A percentile compares a stretch with the other conserved stretches of the same genome.
Conservation (phyloP, 2,329 filamentous ascomycete species). For the Westerdykella aurantiaca region DNA sequence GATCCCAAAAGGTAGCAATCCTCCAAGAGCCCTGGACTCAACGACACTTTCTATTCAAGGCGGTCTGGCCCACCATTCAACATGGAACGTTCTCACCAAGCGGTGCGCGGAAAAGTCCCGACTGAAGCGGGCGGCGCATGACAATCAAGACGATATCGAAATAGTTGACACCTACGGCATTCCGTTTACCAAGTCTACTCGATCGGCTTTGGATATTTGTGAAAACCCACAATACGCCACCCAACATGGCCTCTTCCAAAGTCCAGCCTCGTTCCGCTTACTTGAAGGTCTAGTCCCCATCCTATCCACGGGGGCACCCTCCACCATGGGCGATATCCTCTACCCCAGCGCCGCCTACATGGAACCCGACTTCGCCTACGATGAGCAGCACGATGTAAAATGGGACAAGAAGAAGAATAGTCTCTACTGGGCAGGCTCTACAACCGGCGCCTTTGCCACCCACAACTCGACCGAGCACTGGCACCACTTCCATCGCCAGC, state of each 20-base stretch:
- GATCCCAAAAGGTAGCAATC: neutral
- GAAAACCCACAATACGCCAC: constrained; percentile 32
- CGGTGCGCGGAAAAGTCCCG: neutral
- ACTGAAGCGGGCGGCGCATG: neutral
- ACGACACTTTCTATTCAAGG: too few relatives aligned
- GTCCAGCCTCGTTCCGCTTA: constrained; percentile 41
- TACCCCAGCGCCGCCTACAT: constrained; percentile 49
- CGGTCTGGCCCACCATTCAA: too few relatives aligned
- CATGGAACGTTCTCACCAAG: too few relatives aligned
- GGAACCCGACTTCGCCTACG: constrained; percentile 42
- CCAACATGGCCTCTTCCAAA: constrained; percentile 44
- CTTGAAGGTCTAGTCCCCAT: constrained; percentile 43
- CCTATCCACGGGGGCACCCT: constrained; percentile 42
- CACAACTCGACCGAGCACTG: constrained; percentile 27
- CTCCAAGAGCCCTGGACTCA: too few relatives aligned
- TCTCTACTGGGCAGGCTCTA: constrained; percentile 55
- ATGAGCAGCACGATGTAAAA: constrained; percentile 35
- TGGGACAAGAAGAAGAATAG: constrained; percentile 49
- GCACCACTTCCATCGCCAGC: constrained; percentile 45
- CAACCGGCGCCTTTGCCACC: constrained; percentile 44
- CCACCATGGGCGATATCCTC: constrained; percentile 46
- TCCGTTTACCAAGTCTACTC: constrained; percentile 3
- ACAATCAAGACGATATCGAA: neutral
- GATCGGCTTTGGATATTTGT: constrained; percentile 7
- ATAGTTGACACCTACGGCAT: constrained; percentile 1